phyloP scores from a whole-genome alignment of 129 eudicot genomes.

The sunflower (Helianthus annuus) region HanXRQr2.0-SUNRISE NC_035435.2:99069432-99069931 shows the following conservation, averaged over 20 bases:
- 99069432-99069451: too few species aligned
- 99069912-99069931: too few species aligned
- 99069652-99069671: conserved; percentile 32
- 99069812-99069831: conserved; percentile 35
- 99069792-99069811: conserved; percentile 24
- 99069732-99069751: conserved; percentile 31
- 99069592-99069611: conserved; percentile 36
- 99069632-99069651: conserved; percentile 35
- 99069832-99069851: conserved; percentile 36
- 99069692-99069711: conserved; percentile 43
- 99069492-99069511: conserved; percentile 37
- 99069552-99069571: conserved; percentile 47
- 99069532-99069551: conserved; percentile 40
- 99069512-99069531: conserved; percentile 41
- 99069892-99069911: conserved; percentile 37
- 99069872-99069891: conserved; percentile 36
- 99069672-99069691: conserved; percentile 44
- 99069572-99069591: conserved; percentile 49
- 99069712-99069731: conserved; percentile 43
- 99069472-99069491: too few species aligned
- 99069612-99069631: conserved; percentile 39
- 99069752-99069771: conserved; percentile 23
- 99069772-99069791: conserved; percentile 6
- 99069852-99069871: conserved; percentile 44
- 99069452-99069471: too few species aligned